Evolutionary conservation across 2,329 filamentous ascomycete genomes (phyloP).

Genomic region (Drechslerella stenobrocha): DNA sequence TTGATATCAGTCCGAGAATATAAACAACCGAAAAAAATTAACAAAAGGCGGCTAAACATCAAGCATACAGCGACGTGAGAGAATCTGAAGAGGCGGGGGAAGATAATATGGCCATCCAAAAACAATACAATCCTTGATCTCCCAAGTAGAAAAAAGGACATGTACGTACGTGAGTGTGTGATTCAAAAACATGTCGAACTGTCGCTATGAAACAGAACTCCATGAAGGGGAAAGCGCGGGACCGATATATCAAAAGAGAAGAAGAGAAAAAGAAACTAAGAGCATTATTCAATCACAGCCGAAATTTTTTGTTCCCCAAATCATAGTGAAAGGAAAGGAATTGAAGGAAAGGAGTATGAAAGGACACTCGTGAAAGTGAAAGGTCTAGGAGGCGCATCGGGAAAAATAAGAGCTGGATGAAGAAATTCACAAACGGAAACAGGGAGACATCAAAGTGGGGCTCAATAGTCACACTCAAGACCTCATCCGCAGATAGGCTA

Average conservation of each 20-base stretch:
- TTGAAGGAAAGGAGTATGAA: constrained; percentile 15
- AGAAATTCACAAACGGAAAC: constrained; percentile 4
- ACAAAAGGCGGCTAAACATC: constrained; percentile 34
- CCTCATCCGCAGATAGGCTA: constrained; percentile 9
- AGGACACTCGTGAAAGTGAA: constrained; percentile 38
- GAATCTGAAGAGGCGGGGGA: neutral
- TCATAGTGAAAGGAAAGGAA: constrained; percentile 9
- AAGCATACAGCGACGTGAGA: constrained; percentile 5
- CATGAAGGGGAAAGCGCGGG: constrained; percentile 17
- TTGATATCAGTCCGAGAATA: constrained; percentile 35
- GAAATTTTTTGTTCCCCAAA: constrained; percentile 40
- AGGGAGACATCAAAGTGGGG: constrained; percentile 3
- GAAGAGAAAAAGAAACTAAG: constrained; percentile 17
- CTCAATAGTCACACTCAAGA: constrained; percentile 11
- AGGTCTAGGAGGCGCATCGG: constrained; percentile 13
- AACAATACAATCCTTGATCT: constrained; percentile 1
- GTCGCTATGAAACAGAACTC: constrained; percentile 48
- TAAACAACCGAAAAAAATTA: constrained; percentile 39
- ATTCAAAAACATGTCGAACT: constrained; percentile 23
- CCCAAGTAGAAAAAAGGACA: neutral
- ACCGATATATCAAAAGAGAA: constrained; percentile 15
- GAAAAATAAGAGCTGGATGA: neutral
- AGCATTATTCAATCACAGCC: constrained; percentile 49
- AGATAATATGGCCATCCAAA: constrained; percentile 18
- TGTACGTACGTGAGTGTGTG: neutral